Base-by-base conservation (phyloP, 495 filamentous ascomycete species). In the Penicillium turbatum region DNA sequence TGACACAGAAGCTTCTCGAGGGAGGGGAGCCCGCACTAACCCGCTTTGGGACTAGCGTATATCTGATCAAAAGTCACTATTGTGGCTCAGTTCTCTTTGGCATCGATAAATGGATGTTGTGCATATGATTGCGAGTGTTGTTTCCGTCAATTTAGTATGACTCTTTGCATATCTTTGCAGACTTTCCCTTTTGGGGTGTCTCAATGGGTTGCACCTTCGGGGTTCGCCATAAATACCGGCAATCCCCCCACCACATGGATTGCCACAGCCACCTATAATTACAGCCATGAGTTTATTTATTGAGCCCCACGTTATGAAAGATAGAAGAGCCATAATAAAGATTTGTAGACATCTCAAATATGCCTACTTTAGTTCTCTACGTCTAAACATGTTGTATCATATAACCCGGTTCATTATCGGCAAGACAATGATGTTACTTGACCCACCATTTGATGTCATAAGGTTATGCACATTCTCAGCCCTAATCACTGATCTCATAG, bases 1-100 rank as follows among this genome's bases (percentile, higher is more conserved):
- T 58, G 59, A 68, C 71, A 73, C 68, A 70, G 72, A 75, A 75
- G 68, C 67, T 75, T 75, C 72, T 67, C 62, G 72, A 75, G 55
- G 67, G 64, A 65, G 62, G 57, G 55, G 53, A 61, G 61, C 38
- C 47, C 11, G 53, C 61, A 42, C 71, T 73, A 73, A 45, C 49
- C 69, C 51, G 0, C 1, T 53, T 69, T 38, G 2, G 50, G 62
- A 27, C 30, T 65, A 59, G 48, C 27, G 48, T 21, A 8, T n/a
- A 40, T 50, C 12, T 34, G 30, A 17, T 44, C 27, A 31, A 17
- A 24, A 6, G 21, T 27, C 12, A 3, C 27, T 17, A 30, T 5
- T 13, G 24, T 30, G 24, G 15, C 24, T 30, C 27, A 26, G 24
- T 43, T 30, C 24, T 29, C 11, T 43, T 13, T 24, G 21, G 21